Base-by-base conservation (phyloP, 345 rosid species). In the Populus nigra region DNA sequence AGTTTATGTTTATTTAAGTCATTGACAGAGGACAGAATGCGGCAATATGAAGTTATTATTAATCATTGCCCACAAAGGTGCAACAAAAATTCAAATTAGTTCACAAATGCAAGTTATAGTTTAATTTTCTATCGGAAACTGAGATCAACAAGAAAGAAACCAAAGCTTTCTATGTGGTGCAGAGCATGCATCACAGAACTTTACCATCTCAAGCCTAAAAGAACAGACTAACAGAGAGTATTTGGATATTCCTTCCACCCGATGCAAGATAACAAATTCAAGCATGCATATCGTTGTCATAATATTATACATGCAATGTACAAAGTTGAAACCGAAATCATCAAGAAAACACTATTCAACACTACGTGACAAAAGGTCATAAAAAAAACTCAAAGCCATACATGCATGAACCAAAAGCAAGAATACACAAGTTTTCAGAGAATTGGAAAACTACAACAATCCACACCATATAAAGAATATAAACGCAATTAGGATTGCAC, bases 381-480 rank as follows among this genome's bases (percentile, higher is more conserved):
- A 50, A 17, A 2, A 33, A 33, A 27, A 15, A 68, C 72, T 31
- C 57, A 31, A 71, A 23, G n/a, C 25, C 7, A 50, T 33, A 33
- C 59, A 72, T 78, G 79, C 71, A 71, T 31, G 67, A 55, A 35
- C 43, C 67, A 55, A 31, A n/a, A 36, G 25, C 33, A 45, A 69
- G 17, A 73, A 73, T 61, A 49, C 69, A 5, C 12, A 50, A 78
- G 7, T 5, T 36, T 41, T 7, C 9, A 35, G 50, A 41, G 61
- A n/a, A 23, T 13, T 41, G 8, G 45, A n/a, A n/a, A 69, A 12
- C 53, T 22, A 5, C 31, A 10, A 59, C 12, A 23, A 23, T n/a
- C 5, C 15, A 59, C 27, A 4, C 63, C 63, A 59, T n/a, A 57
- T 57, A 57, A 57, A 3, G 20, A 57, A n/a, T 2, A 59, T 3